Evolutionary conservation across 352 stramenopile genomes (phyloP).

Genomic region (Saprolegnia parasitica): DNA sequence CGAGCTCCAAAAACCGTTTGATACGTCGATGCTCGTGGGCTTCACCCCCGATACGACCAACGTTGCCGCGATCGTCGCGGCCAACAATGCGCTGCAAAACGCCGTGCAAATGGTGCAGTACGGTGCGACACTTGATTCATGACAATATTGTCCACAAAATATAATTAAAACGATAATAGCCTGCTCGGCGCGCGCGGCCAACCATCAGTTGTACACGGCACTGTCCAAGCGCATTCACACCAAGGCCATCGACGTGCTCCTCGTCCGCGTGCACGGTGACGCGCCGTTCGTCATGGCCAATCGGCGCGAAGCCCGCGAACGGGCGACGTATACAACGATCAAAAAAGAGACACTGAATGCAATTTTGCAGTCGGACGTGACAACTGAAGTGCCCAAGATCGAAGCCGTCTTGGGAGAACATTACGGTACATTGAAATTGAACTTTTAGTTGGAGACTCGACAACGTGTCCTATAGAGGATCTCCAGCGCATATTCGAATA

Average conservation of each 20-base stretch:
- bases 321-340: neutral
- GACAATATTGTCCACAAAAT: neutral
- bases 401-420: neutral
- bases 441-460: neutral
- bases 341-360: neutral
- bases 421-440: constrained; percentile 7
- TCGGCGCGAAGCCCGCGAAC: neutral
- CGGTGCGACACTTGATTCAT: constrained; percentile 17
- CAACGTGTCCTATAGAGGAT: neutral
- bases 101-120: constrained; percentile 70
- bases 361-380: constrained; percentile 6
- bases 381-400: neutral
- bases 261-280: neutral
- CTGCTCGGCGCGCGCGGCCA: constrained; percentile 49
- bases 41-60: constrained; percentile 39
- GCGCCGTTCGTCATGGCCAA: constrained; percentile 11
- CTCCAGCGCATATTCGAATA: constrained; percentile 18
- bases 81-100: constrained; percentile 59
- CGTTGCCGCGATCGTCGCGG: constrained; percentile 41
- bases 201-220: constrained; percentile 49
- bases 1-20: constrained; percentile 57
- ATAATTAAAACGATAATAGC: neutral
- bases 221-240: constrained; percentile 33
- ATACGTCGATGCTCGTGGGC: constrained; percentile 43
- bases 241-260: constrained; percentile 3